Evolutionary conservation across 306 rosid species (phyloP).

Genomic region (Castanea sativa): DNA sequence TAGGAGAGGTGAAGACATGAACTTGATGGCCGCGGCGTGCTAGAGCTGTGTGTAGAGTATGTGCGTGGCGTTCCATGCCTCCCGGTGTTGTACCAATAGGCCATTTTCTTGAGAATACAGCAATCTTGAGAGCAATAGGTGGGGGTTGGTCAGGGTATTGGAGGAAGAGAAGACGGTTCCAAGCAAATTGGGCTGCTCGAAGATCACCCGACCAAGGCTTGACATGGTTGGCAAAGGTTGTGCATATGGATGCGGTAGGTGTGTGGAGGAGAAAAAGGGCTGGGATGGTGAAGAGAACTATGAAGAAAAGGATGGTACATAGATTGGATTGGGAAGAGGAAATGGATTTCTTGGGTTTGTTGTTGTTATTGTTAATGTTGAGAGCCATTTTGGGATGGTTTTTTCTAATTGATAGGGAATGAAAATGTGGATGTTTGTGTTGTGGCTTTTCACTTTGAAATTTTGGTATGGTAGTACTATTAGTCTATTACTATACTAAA

Average conservation of each 20-base stretch:
- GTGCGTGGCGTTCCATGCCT: slow-evolving; percentile 97
- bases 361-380: slow-evolving; percentile 16
- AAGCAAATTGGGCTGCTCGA: slow-evolving; percentile 61
- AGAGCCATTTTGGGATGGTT: slow-evolving; percentile 52
- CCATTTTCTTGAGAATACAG: slow-evolving; percentile 94
- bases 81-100: slow-evolving; percentile 81
- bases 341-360: slow-evolving; percentile 45
- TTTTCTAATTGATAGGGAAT: not conserved
- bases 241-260: slow-evolving; percentile 59
- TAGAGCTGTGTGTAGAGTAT: slow-evolving; percentile 79
- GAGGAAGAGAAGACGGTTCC: slow-evolving; percentile 69
- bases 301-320: slow-evolving; percentile 66
- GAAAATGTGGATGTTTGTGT: not conserved
- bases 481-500: slow-evolving; percentile 1
- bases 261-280: slow-evolving; percentile 62
- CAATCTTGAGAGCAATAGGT: slow-evolving; percentile 53
- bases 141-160: slow-evolving; percentile 30
- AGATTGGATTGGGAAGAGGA: slow-evolving; percentile 47
- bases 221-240: slow-evolving; percentile 28
- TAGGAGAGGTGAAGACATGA: slow-evolving; percentile 85
- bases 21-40: slow-evolving; percentile 79
- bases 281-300: slow-evolving; percentile 73
- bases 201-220: slow-evolving; percentile 79
- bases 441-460: slow-evolving; percentile 13
- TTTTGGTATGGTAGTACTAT: no score